Conservation (phyloP, 1,139 yeast genomes). For the Blastobotrys serpentis region DNA sequence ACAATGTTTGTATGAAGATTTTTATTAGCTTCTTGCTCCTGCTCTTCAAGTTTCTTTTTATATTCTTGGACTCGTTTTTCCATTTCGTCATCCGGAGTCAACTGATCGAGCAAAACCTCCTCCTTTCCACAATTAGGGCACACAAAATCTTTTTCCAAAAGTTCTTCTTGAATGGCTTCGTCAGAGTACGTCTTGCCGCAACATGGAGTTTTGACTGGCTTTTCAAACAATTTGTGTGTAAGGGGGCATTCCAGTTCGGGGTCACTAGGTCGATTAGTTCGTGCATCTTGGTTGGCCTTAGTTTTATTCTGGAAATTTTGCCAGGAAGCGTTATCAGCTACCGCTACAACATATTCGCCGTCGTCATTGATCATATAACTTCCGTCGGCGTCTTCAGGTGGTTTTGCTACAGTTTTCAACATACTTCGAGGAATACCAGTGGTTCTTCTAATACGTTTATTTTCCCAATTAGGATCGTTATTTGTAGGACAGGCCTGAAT, state of each 20-base stretch:
- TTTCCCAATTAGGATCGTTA: slow-evolving; percentile 90
- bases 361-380: slow-evolving; percentile 89
- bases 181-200: slow-evolving; percentile 64
- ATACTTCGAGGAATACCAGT: slow-evolving; percentile 97
- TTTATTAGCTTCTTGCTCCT: slow-evolving; percentile 34
- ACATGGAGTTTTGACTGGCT: slow-evolving; percentile 87
- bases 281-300: slow-evolving; percentile 42
- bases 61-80: slow-evolving; percentile 55
- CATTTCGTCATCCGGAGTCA: slow-evolving; percentile 59
- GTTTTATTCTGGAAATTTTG: slow-evolving; percentile 63
- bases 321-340: slow-evolving; percentile 95
- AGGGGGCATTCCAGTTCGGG: slow-evolving; percentile 60
- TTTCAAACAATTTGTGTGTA: slow-evolving; percentile 58
- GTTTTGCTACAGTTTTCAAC: slow-evolving; percentile 75
- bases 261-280: slow-evolving; percentile 47
- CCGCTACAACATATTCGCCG: slow-evolving; percentile 91
- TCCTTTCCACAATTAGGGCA: slow-evolving; percentile 84
- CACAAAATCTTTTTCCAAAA: slow-evolving; percentile 80
- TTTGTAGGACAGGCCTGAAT: slow-evolving; percentile 94
- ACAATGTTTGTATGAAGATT: slow-evolving; percentile 10
- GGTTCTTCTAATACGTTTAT: slow-evolving; percentile 83
- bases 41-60: slow-evolving; percentile 34
- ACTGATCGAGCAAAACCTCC: slow-evolving; percentile 73
- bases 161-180: slow-evolving; percentile 62
- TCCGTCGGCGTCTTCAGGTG: slow-evolving; percentile 46